A percentile compares a stretch with the other conserved stretches of the same genome.
These are phyloP conservation scores for Pascua sp. DNA, from an alignment of 1,284 basidiomycete species.

Conservation along the genomic window DNA sequence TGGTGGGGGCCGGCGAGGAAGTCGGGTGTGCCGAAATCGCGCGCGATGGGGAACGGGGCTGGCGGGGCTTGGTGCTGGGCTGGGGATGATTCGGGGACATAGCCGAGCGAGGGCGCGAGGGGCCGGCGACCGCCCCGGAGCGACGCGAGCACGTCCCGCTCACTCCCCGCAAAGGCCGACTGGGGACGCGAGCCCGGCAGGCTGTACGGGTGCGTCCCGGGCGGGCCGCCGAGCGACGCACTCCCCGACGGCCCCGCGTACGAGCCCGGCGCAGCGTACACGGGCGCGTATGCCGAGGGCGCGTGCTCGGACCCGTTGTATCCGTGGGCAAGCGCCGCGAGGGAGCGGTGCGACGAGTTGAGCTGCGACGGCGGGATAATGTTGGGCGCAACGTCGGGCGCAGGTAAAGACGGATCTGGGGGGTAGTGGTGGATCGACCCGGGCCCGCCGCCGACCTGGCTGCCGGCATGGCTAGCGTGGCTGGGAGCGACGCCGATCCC, in stretches of 20 bases:
- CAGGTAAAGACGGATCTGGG: conserved; percentile 40
- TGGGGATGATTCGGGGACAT: conserved; percentile 1
- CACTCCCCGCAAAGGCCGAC: conserved; percentile 9
- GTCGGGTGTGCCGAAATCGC: conserved; percentile 34
- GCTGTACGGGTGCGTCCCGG: neutral
- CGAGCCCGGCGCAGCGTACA: neutral
- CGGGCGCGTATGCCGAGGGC: neutral
- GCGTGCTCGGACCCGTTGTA: neutral
- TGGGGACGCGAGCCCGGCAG: conserved; percentile 7
- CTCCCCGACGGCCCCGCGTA: neutral
- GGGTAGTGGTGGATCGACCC: conserved; percentile 17
- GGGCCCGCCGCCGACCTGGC: neutral
- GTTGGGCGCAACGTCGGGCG: conserved; percentile 42
- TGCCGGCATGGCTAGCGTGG: neutral
- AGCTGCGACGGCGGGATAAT: conserved; percentile 41
- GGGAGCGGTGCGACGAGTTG: conserved; percentile 35
- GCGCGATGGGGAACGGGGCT: conserved; percentile 1
- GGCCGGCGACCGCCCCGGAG: conserved; percentile 2
- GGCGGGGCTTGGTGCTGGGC: neutral
- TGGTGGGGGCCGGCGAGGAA: conserved; percentile 4
- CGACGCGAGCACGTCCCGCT: conserved; percentile 5
- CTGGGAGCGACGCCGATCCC: too few relatives aligned
- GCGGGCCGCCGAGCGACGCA: too few relatives aligned
- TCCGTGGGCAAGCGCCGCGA: conserved; percentile 29
- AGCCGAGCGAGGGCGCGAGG: neutral